Evolutionary conservation across 2,329 filamentous ascomycete species (phyloP).

Genomic region (Trichoderma sp.): DNA sequence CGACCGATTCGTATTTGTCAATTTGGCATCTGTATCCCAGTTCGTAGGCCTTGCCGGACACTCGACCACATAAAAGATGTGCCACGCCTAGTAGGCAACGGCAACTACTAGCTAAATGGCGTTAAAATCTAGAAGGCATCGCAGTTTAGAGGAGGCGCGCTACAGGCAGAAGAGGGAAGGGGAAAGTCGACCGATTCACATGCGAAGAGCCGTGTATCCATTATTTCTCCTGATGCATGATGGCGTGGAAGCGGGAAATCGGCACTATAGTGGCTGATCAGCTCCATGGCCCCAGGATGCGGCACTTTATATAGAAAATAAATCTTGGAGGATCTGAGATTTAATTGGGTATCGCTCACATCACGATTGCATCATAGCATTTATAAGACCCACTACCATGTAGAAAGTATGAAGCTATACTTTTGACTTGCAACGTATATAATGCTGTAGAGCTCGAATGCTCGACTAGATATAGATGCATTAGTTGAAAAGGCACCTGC

Average conservation of each 20-base stretch:
- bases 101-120: neutral
- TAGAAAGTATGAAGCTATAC: neutral
- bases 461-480: neutral
- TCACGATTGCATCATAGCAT: conserved; percentile 14
- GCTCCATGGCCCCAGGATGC: neutral
- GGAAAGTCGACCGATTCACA: neutral
- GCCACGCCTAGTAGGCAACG: neutral
- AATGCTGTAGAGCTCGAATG: neutral
- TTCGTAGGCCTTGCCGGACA: neutral
- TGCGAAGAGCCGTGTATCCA: neutral
- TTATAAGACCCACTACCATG: neutral
- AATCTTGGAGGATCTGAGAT: neutral
- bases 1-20: neutral
- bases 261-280: conserved; percentile 9
- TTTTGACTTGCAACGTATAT: neutral
- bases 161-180: no score
- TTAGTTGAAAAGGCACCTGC: neutral
- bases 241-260: neutral
- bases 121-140: neutral
- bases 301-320: neutral
- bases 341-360: neutral
- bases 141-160: neutral
- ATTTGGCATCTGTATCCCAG: neutral
- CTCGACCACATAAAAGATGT: neutral
- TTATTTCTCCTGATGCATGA: neutral